Evolutionary conservation across 257 asterid species (phyloP).

Genomic region (Eustoma russellianum): DNA sequence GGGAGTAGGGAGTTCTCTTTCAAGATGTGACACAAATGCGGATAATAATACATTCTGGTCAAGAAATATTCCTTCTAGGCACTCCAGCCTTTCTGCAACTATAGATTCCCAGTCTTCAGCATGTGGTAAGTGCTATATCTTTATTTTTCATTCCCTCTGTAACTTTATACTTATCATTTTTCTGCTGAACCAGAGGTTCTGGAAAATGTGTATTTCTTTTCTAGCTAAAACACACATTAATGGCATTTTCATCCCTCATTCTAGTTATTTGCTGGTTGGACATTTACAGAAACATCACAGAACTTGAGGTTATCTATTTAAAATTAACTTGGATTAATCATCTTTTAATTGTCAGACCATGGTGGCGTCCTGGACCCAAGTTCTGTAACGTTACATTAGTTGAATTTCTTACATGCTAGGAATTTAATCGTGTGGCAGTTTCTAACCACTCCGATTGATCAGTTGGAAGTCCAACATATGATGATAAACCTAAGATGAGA

Average conservation of each 20-base stretch:
- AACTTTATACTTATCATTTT: too few species aligned
- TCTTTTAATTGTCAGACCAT: too few species aligned
- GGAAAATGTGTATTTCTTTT: too few species aligned
- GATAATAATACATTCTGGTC: conserved; percentile 29
- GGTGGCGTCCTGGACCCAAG: too few species aligned
- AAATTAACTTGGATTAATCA: too few species aligned
- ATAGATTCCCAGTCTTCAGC: conserved; percentile 62
- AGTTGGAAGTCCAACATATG: conserved; percentile 66
- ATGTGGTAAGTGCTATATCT: conserved; percentile 39
- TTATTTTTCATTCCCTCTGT: background rate
- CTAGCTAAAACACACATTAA: too few species aligned
- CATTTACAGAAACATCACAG: background rate
- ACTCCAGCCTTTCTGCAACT: conserved; percentile 27
- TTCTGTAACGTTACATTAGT: too few species aligned
- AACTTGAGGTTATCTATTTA: background rate
- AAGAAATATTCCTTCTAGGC: conserved; percentile 25
- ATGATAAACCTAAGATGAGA: conserved; percentile 29
- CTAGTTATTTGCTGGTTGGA: too few species aligned
- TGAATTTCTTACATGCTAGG: too few species aligned
- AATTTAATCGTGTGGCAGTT: too few species aligned
- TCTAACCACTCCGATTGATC: background rate
- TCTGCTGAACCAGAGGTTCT: too few species aligned
- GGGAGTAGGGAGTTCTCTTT: conserved; percentile 34
- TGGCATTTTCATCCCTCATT: too few species aligned
- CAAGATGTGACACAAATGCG: conserved; percentile 20